Conservation (phyloP, 1,284 basidiomycete genomes). For the Cystobasidium slooffiae region DNA sequence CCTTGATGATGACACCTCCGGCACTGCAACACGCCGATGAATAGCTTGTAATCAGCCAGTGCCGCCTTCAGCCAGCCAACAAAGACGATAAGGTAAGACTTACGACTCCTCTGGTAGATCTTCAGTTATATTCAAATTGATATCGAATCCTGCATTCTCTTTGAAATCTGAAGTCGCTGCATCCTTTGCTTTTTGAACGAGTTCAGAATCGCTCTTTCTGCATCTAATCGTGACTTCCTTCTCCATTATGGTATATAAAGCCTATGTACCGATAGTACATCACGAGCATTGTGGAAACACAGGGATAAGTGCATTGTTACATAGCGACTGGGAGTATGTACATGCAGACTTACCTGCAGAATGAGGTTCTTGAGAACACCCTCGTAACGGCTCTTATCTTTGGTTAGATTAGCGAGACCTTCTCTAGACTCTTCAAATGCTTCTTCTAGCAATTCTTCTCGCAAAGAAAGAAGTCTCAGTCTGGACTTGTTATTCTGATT, state of each 20-base stretch:
- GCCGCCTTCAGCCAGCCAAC: too few relatives aligned
- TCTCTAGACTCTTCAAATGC: conserved; percentile 79
- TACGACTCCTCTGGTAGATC: conserved; percentile 74
- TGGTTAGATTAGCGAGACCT: conserved; percentile 68
- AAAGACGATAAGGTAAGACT: too few relatives aligned
- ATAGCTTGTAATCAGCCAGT: too few relatives aligned
- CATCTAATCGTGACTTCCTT: conserved; percentile 66
- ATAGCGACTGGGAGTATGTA: too few relatives aligned
- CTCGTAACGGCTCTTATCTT: conserved; percentile 72
- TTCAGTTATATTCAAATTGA: conserved; percentile 69
- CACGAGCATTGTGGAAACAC: background rate
- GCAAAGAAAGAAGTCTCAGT: conserved; percentile 82
- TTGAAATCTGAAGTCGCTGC: conserved; percentile 69
- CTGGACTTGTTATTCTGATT: conserved; percentile 96
- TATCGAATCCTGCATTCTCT: conserved; percentile 73
- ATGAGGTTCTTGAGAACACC: conserved; percentile 80
- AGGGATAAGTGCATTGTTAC: background rate
- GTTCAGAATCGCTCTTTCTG: conserved; percentile 67
- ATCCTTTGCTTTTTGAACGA: conserved; percentile 66
- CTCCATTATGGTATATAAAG: conserved; percentile 70
- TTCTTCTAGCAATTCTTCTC: conserved; percentile 89
- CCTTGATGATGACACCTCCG: conserved; percentile 79
- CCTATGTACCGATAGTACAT: conserved; percentile 55
- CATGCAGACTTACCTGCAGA: conserved; percentile 66
- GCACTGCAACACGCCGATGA: too few relatives aligned